Conservation (phyloP, 2,329 filamentous ascomycete species). For the Monosporascus sp. region DNA sequence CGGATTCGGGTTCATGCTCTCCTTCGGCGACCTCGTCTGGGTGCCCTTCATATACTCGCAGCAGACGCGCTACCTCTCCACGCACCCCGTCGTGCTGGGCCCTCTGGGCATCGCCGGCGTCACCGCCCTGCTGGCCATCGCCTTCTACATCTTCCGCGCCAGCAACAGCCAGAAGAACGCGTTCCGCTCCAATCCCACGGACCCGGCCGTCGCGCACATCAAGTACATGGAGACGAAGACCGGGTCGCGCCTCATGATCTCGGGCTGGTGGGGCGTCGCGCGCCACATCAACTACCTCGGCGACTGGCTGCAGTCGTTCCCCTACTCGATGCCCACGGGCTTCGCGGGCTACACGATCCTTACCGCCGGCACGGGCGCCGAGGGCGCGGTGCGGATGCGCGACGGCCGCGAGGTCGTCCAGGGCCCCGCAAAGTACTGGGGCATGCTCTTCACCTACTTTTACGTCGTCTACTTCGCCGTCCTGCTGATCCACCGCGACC, state of each 20-base stretch:
- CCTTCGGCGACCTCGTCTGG: conserved; percentile 91
- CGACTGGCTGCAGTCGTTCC: conserved; percentile 92
- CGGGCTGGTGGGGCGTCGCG: conserved; percentile 89
- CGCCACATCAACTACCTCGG: conserved; percentile 95
- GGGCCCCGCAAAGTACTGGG: conserved; percentile 72
- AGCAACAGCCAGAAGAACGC: conserved; percentile 92
- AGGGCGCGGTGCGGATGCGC: conserved; percentile 49
- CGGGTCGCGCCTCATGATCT: conserved; percentile 74
- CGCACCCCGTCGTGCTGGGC: conserved; percentile 77
- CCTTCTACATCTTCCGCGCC: conserved; percentile 91
- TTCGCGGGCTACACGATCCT: conserved; percentile 75
- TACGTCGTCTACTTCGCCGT: conserved; percentile 90
- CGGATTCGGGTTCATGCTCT: conserved; percentile 91
- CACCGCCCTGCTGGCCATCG: conserved; percentile 59
- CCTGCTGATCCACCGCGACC: conserved; percentile 78
- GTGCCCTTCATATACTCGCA: conserved; percentile 84
- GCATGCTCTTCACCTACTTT: conserved; percentile 87
- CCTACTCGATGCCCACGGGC: conserved; percentile 82
- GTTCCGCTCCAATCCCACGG: conserved; percentile 81
- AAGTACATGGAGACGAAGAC: conserved; percentile 79
- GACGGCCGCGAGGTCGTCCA: conserved; percentile 63
- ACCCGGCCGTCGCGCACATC: conserved; percentile 73
- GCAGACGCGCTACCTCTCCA: conserved; percentile 77
- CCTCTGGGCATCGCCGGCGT: conserved; percentile 59
- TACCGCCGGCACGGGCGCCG: conserved; percentile 43